These are phyloP conservation scores for Podospora australis DNA, from an alignment of 495 filamentous ascomycete genomes.

Conservation along the genomic window DNA sequence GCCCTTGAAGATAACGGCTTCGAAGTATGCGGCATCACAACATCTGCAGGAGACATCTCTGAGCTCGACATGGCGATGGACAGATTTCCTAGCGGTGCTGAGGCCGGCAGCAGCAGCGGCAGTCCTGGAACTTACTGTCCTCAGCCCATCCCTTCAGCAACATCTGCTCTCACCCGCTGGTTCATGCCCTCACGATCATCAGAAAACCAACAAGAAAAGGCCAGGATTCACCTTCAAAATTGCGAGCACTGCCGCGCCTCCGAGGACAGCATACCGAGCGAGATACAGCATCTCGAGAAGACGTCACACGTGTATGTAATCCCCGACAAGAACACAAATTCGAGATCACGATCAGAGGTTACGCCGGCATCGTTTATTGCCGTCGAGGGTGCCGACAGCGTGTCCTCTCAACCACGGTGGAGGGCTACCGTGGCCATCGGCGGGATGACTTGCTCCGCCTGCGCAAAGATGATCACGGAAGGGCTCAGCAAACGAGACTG, in stretches of 20 bases:
- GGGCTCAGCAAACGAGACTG: slow-evolving; percentile 58
- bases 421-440: slow-evolving; percentile 62
- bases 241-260: slow-evolving; percentile 27
- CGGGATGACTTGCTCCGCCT: slow-evolving; percentile 82
- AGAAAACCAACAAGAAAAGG: slow-evolving; percentile 8
- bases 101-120: slow-evolving; percentile 9
- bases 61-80: slow-evolving; percentile 9
- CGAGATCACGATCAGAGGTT: background rate
- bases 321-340: background rate
- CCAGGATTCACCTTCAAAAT: slow-evolving; percentile 24
- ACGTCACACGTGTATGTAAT: no score
- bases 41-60: slow-evolving; percentile 25
- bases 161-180: slow-evolving; percentile 21
- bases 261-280: background rate
- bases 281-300: slow-evolving; percentile 12
- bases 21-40: slow-evolving; percentile 38
- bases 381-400: slow-evolving; percentile 16
- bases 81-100: background rate
- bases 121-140: no score
- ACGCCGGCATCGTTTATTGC: slow-evolving; percentile 17
- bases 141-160: slow-evolving; percentile 4
- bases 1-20: slow-evolving; percentile 42
- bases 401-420: slow-evolving; percentile 24
- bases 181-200: slow-evolving; percentile 9
- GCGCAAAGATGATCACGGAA: slow-evolving; percentile 60